Evolutionary conservation across 1,139 yeast species (phyloP), one percentile per base, ranked within the genome.

Genomic region (Suhomyces guaymorum): DNA sequence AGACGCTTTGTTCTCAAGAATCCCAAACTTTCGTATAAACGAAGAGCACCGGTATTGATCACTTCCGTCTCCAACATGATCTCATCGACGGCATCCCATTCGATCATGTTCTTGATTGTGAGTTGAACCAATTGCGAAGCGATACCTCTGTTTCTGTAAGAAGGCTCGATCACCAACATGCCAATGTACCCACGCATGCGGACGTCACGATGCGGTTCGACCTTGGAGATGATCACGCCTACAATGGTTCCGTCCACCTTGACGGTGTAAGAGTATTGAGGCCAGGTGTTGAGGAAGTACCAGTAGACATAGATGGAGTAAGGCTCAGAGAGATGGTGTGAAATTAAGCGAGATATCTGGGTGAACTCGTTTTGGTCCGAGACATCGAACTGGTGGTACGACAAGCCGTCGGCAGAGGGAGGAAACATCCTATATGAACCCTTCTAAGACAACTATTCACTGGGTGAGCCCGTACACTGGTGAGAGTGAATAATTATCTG

Each of bases 21-120:
- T 2, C 98, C 98, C 63, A 90, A 73, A 44, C 82, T 79, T 55
- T 89, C 96, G 55, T 92, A 92, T 33, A 92, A 63, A 20, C 67
- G 63, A 43, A 90, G 66, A 1, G 98, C 98, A 1, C 85, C 84
- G 12, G 53, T 59, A 51, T 92, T 92, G 26, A 77, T 79, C 7
- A 86, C 95, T 55, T 92, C 98, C 0, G 98, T 87, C 56, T 92
- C 98, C 39, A 92, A 70, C 68, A 83, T 82, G 14, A 90, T 78
- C 55, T 92, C 98, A 59, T 92, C 97, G 24, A 90, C 88, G 2
- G 73, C 62, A 41, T 68, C 70, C 44, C 66, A 58, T 4, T 63
- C 58, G 9, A 72, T 70, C 89, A 92, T 85, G 32, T 73, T 72
- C n/a, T 74, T 74, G 4, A 92, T 73, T 5, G 86, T 78, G 43